Conservation (phyloP, 352 stramenopile species). For the Lagenidium giganteum region DNA sequence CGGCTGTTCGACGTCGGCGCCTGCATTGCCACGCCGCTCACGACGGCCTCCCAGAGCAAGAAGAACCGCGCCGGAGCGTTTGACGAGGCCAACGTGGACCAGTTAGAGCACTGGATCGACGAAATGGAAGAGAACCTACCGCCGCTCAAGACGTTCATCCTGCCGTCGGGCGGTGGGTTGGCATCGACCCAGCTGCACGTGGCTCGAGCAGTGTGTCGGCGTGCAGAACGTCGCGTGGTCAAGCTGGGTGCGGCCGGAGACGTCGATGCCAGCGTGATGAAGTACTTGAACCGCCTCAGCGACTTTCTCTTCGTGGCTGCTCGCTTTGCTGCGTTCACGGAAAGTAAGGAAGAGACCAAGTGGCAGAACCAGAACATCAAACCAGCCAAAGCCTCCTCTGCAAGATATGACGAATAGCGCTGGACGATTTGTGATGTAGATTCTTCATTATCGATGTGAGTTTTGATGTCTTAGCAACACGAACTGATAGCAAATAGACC, state of each 20-base stretch:
- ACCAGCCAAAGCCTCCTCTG: constrained; percentile 9
- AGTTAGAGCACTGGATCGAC: constrained; percentile 85
- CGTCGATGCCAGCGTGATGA: constrained; percentile 68
- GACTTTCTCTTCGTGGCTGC: constrained; percentile 88
- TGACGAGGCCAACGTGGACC: constrained; percentile 53
- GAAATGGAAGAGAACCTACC: constrained; percentile 80
- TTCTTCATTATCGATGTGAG: too few relatives aligned
- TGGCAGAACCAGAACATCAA: constrained; percentile 78
- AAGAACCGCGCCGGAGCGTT: constrained; percentile 58
- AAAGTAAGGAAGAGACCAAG: constrained; percentile 73
- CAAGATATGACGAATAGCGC: constrained; percentile 5
- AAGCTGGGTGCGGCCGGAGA: constrained; percentile 62
- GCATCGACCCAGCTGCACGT: constrained; percentile 85
- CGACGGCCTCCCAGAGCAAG: constrained; percentile 51
- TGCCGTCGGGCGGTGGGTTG: constrained; percentile 71
- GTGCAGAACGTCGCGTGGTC: constrained; percentile 82
- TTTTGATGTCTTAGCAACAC: too few relatives aligned
- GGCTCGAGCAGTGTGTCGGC: constrained; percentile 76
- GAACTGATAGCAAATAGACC: too few relatives aligned
- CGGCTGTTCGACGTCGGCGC: constrained; percentile 89
- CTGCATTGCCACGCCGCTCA: constrained; percentile 81
- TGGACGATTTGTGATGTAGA: too few relatives aligned
- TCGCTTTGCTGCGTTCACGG: constrained; percentile 48
- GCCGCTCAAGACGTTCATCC: constrained; percentile 84
- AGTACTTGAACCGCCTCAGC: constrained; percentile 84